A percentile compares a stretch with the other conserved stretches of the same genome.
Evolutionary conservation across 192 early-diverging fungal genomes (phyloP).

Genomic region (Coemansia sp.): DNA sequence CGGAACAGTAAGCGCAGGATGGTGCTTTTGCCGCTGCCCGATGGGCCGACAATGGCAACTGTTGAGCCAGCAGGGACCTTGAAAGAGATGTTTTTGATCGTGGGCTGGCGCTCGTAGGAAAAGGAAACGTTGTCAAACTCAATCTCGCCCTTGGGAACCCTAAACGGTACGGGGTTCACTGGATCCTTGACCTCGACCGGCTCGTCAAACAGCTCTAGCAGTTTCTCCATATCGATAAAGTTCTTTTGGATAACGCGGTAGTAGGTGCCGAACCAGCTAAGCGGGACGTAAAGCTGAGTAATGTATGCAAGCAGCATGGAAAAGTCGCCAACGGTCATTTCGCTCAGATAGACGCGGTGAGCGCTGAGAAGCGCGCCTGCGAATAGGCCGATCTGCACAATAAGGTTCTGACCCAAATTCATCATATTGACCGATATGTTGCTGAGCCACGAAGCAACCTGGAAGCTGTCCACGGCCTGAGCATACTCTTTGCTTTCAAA

Average conservation of each 20-base stretch:
- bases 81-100: conserved; percentile 49
- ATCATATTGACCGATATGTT: conserved; percentile 74
- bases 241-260: conserved; percentile 93
- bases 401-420: conserved; percentile 83
- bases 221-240: conserved; percentile 96
- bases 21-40: conserved; percentile 72
- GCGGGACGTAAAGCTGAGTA: conserved; percentile 86
- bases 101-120: conserved; percentile 61
- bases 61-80: conserved; percentile 49
- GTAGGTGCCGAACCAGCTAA: conserved; percentile 90
- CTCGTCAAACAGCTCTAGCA: conserved; percentile 75
- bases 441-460: conserved; percentile 83
- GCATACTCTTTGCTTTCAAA: conserved; percentile 83
- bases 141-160: conserved; percentile 56
- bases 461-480: conserved; percentile 73
- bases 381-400: conserved; percentile 83
- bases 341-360: conserved; percentile 72
- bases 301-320: conserved; percentile 86
- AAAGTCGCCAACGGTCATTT: conserved; percentile 80
- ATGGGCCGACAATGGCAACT: conserved; percentile 53
- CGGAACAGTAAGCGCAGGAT: conserved; percentile 82
- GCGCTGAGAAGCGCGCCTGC: conserved; percentile 81
- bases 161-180: conserved; percentile 19
- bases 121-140: conserved; percentile 67
- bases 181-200: conserved; percentile 47